Conservation (phyloP, 2,329 filamentous ascomycete species). For the Pseudogymnoascus sp. region DNA sequence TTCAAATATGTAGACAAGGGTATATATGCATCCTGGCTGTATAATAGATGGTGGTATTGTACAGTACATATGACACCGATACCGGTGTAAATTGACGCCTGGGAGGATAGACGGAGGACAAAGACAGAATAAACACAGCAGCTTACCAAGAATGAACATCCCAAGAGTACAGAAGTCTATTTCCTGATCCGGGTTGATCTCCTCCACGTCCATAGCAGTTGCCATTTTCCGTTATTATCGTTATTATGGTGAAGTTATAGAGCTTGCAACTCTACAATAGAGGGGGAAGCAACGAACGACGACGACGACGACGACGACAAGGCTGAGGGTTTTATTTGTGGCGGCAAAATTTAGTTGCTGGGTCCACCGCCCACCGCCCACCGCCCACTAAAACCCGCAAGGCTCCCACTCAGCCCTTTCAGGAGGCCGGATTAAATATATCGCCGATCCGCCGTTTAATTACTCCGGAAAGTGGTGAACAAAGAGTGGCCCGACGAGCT, state of each 20-base stretch:
- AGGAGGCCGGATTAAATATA: background rate
- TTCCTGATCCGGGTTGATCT: slow-evolving; percentile 26
- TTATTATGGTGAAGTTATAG: background rate
- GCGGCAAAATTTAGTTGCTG: background rate
- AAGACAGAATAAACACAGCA: background rate
- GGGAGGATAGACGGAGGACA: background rate
- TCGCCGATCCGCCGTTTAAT: background rate
- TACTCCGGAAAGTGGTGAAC: background rate
- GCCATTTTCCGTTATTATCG: slow-evolving; percentile 18
- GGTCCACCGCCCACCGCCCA: background rate
- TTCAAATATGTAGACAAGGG: background rate
- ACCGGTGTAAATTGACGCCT: background rate
- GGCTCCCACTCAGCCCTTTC: background rate
- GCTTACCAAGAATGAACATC: slow-evolving; percentile 66
- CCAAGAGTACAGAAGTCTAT: slow-evolving; percentile 64
- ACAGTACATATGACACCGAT: background rate
- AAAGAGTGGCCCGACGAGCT: background rate
- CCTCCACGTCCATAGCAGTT: slow-evolving; percentile 21
- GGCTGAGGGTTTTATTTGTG: slow-evolving; percentile 5
- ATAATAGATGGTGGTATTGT: background rate
- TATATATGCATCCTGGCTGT: background rate
- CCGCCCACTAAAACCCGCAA: background rate
- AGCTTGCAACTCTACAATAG: background rate
- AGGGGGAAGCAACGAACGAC: background rate
- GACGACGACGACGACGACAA: background rate